A percentile compares a stretch with the other conserved stretches of the same genome.
Evolutionary conservation across 2,329 filamentous ascomycete species (phyloP).

Genomic region (Alternaria rosae): DNA sequence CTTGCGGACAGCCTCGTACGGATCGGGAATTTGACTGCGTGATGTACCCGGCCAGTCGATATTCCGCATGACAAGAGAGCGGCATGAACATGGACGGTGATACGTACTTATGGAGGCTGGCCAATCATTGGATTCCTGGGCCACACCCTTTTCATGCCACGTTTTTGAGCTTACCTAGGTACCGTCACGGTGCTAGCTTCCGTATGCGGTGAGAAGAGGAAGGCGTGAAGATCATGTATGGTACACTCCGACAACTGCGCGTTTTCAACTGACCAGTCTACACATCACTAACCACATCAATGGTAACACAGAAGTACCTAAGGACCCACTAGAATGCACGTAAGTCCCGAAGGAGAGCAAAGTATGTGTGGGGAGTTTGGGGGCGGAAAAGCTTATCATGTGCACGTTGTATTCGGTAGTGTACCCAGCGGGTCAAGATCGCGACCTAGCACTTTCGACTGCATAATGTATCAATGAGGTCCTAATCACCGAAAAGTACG

Average conservation of each 20-base stretch:
- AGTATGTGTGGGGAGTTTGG: conserved; percentile 23
- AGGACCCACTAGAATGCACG: conserved; percentile 4
- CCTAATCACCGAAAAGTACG: background rate
- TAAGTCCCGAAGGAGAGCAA: conserved; percentile 12
- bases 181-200: background rate
- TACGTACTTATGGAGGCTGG: background rate
- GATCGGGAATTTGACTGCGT: conserved; percentile 3
- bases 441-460: background rate
- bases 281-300: background rate
- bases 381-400: conserved; percentile 24
- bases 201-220: background rate
- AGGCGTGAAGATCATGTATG: background rate
- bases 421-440: background rate
- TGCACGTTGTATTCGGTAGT: conserved; percentile 12
- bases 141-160: background rate
- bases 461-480: background rate
- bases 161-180: background rate
- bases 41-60: background rate
- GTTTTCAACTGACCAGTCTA: background rate
- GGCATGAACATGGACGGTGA: background rate
- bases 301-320: conserved; percentile 1
- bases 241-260: background rate
- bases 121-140: background rate
- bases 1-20: conserved; percentile 14
- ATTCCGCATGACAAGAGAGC: background rate